Base-by-base conservation (phyloP, 2,329 filamentous ascomycete genomes). In the Teratosphaeria destructans region DNA sequence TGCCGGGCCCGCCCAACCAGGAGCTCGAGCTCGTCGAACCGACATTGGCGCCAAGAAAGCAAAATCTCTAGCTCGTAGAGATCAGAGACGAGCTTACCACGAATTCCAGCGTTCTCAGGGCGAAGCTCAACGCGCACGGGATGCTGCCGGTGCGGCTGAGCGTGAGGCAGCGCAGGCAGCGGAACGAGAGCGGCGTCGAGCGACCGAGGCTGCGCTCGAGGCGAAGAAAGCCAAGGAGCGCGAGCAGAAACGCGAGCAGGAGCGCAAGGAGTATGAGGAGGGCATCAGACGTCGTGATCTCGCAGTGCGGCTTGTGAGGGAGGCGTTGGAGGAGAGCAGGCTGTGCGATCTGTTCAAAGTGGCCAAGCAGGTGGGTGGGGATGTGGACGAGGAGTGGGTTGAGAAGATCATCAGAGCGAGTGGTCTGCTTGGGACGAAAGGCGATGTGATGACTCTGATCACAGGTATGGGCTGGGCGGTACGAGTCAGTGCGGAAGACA, bases 71-170 rank as follows among this genome's bases (percentile, higher is more conserved):
- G 77, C 77, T 0, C 73, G 76, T 19, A 72, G 72, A 58, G 77
- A 80, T 60, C 72, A 74, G 57, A 67, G 71, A 10, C 64, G 74
- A 26, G 74, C 74, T 4, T 81, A 81, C 66, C 73, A 80, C 65
- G 79, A 81, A 63, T 81, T 80, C 64, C 70, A 76, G 61, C 71
- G 77, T 1, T 73, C 75, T 14, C 77, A 79, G 68, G 77, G 76
- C 4, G 78, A 80, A 52, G 71, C 75, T 23, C 74, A 78, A 23
- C 71, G 77, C 0, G 69, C 74, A 1, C 68, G 68, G 11, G 77
- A 78, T 8, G 75, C 73, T 0, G 75, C 74, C 53, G 74, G 73
- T 5, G 73, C 73, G 0, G 75, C 74, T 23, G 78, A 79, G 64
- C 73, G 78, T 1, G 77, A 79, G 57, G 76, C 74, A 4, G 70